phyloP scores from a whole-genome alignment of 108 stramenopile genomes.

The Skeletonema menzelii region DNA sequence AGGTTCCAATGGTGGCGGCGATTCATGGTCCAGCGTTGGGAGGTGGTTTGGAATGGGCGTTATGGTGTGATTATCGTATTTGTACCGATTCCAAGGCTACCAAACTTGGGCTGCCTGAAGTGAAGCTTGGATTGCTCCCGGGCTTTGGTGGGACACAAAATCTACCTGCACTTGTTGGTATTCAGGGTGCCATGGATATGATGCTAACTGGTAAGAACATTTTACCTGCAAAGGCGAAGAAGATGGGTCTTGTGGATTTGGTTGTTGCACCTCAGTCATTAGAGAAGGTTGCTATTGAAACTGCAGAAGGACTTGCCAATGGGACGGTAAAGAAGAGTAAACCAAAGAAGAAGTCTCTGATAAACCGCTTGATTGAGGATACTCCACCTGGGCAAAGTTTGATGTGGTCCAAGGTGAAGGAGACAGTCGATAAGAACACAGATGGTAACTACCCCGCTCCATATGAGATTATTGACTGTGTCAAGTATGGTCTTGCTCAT shows the following conservation, averaged over 20 bases:
- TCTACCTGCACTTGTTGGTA: slow-evolving; percentile 88
- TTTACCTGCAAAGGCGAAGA: slow-evolving; percentile 95
- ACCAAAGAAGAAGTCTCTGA: slow-evolving; percentile 79
- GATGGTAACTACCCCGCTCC: slow-evolving; percentile 97
- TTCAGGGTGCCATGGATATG: slow-evolving; percentile 95
- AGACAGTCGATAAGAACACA: slow-evolving; percentile 94
- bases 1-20: slow-evolving; percentile 92
- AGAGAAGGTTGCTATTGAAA: slow-evolving; percentile 83
- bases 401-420: slow-evolving; percentile 92
- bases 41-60: slow-evolving; percentile 99
- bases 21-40: slow-evolving; percentile 97
- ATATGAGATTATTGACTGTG: slow-evolving; percentile 92
- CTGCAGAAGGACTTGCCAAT: slow-evolving; percentile 83
- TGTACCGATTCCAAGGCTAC: slow-evolving; percentile 92
- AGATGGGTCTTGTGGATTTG: slow-evolving; percentile 96
- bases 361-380: slow-evolving; percentile 90
- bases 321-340: slow-evolving; percentile 88
- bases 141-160: slow-evolving; percentile 99
- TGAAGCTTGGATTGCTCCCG: slow-evolving; percentile 96
- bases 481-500: slow-evolving; percentile 86
- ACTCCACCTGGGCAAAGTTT: slow-evolving; percentile 83
- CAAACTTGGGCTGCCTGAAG: slow-evolving; percentile 96
- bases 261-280: slow-evolving; percentile 92
- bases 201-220: slow-evolving; percentile 97
- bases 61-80: slow-evolving; percentile 98